phyloP scores from a whole-genome alignment of 2,329 filamentous ascomycete species.

The Fusarium penzigii region DNA sequence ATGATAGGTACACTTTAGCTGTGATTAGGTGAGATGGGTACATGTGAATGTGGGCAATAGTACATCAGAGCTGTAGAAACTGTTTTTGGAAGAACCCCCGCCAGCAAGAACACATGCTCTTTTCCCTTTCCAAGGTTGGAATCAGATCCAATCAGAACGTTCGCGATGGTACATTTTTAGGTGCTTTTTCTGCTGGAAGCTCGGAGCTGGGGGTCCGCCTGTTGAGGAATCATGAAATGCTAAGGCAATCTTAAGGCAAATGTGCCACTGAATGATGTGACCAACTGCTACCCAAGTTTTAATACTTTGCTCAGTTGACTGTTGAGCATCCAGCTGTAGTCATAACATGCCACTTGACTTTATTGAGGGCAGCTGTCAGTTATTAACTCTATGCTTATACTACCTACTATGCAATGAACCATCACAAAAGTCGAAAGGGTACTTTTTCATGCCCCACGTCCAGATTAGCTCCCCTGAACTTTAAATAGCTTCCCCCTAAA shows the following conservation, averaged over 20 bases:
- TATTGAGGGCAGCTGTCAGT: no score
- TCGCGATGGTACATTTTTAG: neutral
- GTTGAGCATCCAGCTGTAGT: no score
- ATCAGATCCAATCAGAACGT: neutral
- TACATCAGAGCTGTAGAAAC: neutral
- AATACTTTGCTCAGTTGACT: no score
- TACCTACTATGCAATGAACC: no score
- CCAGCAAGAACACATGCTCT: neutral
- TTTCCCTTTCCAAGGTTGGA: neutral
- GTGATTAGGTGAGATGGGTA: neutral
- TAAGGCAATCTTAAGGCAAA: neutral
- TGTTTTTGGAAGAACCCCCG: neutral
- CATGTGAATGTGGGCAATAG: neutral
- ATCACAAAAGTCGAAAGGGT: no score
- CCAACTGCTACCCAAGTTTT: no score
- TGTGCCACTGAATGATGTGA: neutral
- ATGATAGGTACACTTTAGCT: neutral
- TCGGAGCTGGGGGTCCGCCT: neutral
- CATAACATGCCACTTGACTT: no score
- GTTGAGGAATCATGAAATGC: neutral
- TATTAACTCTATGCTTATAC: no score
- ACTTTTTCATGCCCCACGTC: no score
- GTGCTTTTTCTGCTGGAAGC: neutral
- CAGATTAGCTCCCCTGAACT: neutral
- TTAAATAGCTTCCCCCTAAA: neutral